These are phyloP conservation scores for Oryza glaberrima DNA, from an alignment of 176 grass and related monocot genomes.

Conservation along the genomic window DNA sequence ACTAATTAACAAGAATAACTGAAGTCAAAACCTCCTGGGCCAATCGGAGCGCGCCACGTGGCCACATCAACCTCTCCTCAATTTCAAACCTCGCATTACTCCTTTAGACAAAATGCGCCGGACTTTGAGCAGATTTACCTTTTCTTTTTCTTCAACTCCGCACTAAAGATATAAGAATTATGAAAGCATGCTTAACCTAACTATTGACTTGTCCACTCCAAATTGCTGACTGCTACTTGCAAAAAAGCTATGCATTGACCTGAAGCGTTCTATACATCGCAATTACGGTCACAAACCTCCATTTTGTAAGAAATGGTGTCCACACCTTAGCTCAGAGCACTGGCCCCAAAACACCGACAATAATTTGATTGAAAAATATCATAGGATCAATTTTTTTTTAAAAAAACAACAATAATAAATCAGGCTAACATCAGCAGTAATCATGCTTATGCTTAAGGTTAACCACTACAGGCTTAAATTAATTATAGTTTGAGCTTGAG, in stretches of 20 bases:
- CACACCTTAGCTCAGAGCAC: not conserved
- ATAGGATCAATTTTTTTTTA: not conserved
- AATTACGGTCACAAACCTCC: conserved; percentile 25
- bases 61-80: not conserved
- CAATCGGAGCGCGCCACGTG: conserved; percentile 20
- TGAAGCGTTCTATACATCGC: conserved; percentile 24
- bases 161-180: conserved; percentile 15
- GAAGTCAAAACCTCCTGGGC: conserved; percentile 12
- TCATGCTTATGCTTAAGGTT: not conserved
- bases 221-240: conserved; percentile 31
- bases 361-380: conserved; percentile 15
- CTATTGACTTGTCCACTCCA: conserved; percentile 46
- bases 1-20: not conserved
- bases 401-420: not conserved
- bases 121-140: not conserved
- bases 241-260: conserved; percentile 45
- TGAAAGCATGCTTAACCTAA: conserved; percentile 20
- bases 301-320: conserved; percentile 31
- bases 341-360: conserved; percentile 18
- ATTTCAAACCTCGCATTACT: conserved; percentile 38
- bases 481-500: not conserved
- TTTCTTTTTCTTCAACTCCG: conserved; percentile 2
- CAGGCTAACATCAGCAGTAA: not conserved
- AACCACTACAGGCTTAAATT: not conserved
- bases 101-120: conserved; percentile 34